Conservation (phyloP, 1,139 yeast species). For the Blastobotrys persicus region DNA sequence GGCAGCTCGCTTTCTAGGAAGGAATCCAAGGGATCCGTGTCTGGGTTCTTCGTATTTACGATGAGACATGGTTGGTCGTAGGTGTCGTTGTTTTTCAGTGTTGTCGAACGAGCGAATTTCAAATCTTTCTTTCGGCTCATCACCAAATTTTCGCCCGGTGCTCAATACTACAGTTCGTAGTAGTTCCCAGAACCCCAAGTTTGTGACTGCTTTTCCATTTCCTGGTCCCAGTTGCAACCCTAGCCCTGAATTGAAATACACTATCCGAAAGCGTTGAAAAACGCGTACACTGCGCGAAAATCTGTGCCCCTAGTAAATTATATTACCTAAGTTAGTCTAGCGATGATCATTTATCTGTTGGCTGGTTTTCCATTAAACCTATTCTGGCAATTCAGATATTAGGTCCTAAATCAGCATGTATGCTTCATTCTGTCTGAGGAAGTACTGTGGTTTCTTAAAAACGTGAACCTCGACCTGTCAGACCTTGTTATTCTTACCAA, state of each 20-base stretch:
- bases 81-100: neutral
- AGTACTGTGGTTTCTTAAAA: too few species aligned
- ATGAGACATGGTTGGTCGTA: conserved; percentile 77
- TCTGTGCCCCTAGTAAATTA: too few species aligned
- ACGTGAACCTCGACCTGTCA: too few species aligned
- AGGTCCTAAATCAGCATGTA: too few species aligned
- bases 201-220: conserved; percentile 3
- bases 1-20: conserved; percentile 99
- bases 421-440: too few species aligned
- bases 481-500: too few species aligned
- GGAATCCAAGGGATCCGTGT: conserved; percentile 99
- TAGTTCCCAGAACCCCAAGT: neutral
- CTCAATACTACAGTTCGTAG: neutral
- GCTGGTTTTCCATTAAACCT: too few species aligned
- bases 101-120: neutral
- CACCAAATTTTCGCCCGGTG: neutral
- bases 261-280: too few species aligned
- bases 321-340: too few species aligned
- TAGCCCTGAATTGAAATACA: conserved; percentile 5
- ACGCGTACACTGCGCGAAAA: too few species aligned
- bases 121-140: neutral
- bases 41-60: conserved; percentile 99
- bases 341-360: too few species aligned
- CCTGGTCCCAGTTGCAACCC: conserved; percentile 1
- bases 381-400: too few species aligned